Evolutionary conservation across 2,329 filamentous ascomycete genomes (phyloP).

Genomic region (Cadophora sp.): DNA sequence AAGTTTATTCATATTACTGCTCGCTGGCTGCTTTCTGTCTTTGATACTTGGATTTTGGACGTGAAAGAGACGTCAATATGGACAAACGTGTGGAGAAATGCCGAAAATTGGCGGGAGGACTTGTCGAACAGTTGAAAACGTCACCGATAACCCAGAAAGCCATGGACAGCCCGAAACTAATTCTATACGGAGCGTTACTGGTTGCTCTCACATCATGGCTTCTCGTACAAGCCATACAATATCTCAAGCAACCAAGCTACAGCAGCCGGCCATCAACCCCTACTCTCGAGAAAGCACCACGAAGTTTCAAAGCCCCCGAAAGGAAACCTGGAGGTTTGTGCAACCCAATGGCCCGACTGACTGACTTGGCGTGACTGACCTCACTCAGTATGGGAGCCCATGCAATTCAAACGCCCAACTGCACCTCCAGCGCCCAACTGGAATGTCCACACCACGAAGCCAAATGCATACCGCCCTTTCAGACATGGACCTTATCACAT

Average conservation of each 20-base stretch:
- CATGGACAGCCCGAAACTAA: constrained; percentile 30
- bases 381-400: constrained; percentile 42
- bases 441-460: constrained; percentile 44
- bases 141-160: constrained; percentile 25
- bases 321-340: constrained; percentile 43
- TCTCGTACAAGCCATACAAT: constrained; percentile 30
- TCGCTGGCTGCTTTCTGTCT: constrained; percentile 7
- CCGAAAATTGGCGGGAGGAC: constrained; percentile 23
- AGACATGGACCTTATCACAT: constrained; percentile 45
- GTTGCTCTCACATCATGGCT: constrained; percentile 36
- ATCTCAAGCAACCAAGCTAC: constrained; percentile 35
- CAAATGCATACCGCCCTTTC: constrained; percentile 46
- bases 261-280: constrained; percentile 38
- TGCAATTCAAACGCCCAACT: constrained; percentile 44
- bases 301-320: constrained; percentile 39
- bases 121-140: constrained; percentile 23
- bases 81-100: constrained; percentile 25
- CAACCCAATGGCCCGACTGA: background rate
- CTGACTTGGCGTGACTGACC: constrained; percentile 25
- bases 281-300: constrained; percentile 41
- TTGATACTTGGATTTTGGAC: background rate
- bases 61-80: constrained; percentile 27
- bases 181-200: constrained; percentile 34
- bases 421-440: constrained; percentile 41
- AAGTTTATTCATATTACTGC: constrained; percentile 15